Evolutionary conservation across 2,329 filamentous ascomycete genomes (phyloP).

Genomic region (Penicillium olsonii): DNA sequence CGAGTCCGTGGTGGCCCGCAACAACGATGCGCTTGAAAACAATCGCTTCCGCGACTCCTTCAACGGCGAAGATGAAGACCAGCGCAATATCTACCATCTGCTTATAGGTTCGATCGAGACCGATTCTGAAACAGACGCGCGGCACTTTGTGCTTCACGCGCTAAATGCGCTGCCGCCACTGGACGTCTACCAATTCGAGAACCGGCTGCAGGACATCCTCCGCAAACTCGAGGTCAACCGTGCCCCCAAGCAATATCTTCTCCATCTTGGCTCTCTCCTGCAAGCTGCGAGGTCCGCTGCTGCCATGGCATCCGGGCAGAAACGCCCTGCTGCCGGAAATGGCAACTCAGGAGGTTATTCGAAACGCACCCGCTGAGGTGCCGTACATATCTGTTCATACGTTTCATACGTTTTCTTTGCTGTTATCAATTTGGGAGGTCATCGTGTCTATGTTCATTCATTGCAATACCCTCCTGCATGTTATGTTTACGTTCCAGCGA

Average conservation of each 20-base stretch:
- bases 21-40: slow-evolving; percentile 42
- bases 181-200: slow-evolving; percentile 32
- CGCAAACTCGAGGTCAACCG: slow-evolving; percentile 48
- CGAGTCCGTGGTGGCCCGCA: slow-evolving; percentile 38
- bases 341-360: slow-evolving; percentile 30
- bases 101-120: slow-evolving; percentile 39
- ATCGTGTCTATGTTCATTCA: slow-evolving; percentile 25
- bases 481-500: slow-evolving; percentile 5
- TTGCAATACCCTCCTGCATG: slow-evolving; percentile 29
- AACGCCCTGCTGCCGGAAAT: slow-evolving; percentile 32
- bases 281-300: slow-evolving; percentile 29
- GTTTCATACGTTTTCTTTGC: not conserved
- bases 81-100: slow-evolving; percentile 46
- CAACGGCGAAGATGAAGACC: slow-evolving; percentile 41
- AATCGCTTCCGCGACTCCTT: slow-evolving; percentile 35
- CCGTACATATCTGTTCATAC: slow-evolving; percentile 5
- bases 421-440: slow-evolving; percentile 21
- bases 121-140: slow-evolving; percentile 26
- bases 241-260: slow-evolving; percentile 38
- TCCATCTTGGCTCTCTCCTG: slow-evolving; percentile 35
- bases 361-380: slow-evolving; percentile 36
- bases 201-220: slow-evolving; percentile 34
- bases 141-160: slow-evolving; percentile 42
- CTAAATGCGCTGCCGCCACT: slow-evolving; percentile 37
- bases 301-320: slow-evolving; percentile 28